Percentiles rank a stretch among this genome's conserved stretches.
phyloP scores from a whole-genome alignment of 2,329 filamentous ascomycete genomes.

The Exophiala spinifera region DNA sequence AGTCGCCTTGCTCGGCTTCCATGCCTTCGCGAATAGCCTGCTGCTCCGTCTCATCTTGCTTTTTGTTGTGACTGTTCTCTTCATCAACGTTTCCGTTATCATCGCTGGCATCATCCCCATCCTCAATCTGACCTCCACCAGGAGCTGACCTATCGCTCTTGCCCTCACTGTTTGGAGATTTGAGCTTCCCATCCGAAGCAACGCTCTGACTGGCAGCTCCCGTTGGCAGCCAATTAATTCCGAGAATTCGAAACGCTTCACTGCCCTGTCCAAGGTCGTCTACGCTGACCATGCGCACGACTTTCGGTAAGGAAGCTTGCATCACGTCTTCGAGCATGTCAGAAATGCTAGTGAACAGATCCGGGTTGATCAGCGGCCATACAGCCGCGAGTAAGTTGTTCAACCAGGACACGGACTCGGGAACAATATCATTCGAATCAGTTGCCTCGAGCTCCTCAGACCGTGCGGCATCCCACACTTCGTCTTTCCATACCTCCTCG shows the following conservation, averaged over 20 bases:
- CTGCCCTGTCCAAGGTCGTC: conserved; percentile 74
- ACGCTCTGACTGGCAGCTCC: conserved; percentile 65
- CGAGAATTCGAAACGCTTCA: conserved; percentile 67
- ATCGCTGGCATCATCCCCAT: conserved; percentile 34
- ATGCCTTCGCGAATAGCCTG: conserved; percentile 56
- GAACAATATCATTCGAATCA: conserved; percentile 42
- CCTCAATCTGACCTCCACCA: conserved; percentile 32
- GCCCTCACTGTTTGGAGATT: conserved; percentile 38
- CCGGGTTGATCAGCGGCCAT: conserved; percentile 73
- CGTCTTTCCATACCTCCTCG: conserved; percentile 62
- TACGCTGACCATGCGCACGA: conserved; percentile 71
- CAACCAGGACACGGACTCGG: conserved; percentile 69
- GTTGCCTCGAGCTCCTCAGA: conserved; percentile 38
- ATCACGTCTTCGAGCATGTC: conserved; percentile 76
- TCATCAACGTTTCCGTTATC: conserved; percentile 35
- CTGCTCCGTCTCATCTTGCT: conserved; percentile 36
- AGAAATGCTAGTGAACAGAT: conserved; percentile 65
- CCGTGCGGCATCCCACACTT: conserved; percentile 65
- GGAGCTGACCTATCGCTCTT: conserved; percentile 52
- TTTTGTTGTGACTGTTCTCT: conserved; percentile 37
- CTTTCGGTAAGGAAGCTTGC: conserved; percentile 68
- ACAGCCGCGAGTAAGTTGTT: conserved; percentile 66
- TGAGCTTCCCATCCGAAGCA: conserved; percentile 56
- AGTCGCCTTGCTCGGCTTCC: conserved; percentile 74
- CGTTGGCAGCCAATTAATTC: conserved; percentile 68